Evolutionary conservation across 2,329 filamentous ascomycete species (phyloP), one percentile per base, ranked within the genome.

Genomic region (Penicillium polonicum): DNA sequence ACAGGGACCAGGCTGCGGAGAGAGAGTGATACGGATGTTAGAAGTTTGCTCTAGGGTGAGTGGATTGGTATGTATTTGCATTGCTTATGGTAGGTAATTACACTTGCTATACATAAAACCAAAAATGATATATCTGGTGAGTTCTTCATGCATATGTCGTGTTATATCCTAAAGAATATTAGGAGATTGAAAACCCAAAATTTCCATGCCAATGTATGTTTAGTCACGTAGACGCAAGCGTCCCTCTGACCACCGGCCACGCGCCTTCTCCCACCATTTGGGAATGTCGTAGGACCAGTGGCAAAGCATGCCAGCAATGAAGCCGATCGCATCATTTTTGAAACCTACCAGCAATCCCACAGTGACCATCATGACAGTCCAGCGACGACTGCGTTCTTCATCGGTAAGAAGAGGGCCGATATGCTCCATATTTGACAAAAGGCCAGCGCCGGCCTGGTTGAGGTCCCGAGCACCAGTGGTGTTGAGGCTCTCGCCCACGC

Each of bases 301-400:
- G 72, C 91, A 95, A 4, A 90, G 72, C 80, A 96, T 84, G 0
- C 93, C 93, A 0, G 88, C 90, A 15, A 89, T 59, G 67, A 97
- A 96, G 0, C 93, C 93, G 6, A 96, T 84, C 0, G 88, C 92
- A 74, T 96, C 92, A 69, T 97, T 97, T 72, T 86, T 89, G 68
- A 96, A 96, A 0, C 91, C 91, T 49, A 97, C 75, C 53, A 96
- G 82, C 3, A 88, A 84, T 0, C 90, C 92, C 9, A 91, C 86
- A 0, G 93, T 97, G 60, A 92, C 88, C 58, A 96, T 81, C 92
- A 97, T 95, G 0, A 96, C 88, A 23, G 86, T 90, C 89, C 91
- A 96, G 57, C 92, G 82, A 72, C 91, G 85, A 55, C 83, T 83
- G 45, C 86, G 83, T 74, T 94, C 90, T 51, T 84, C 79, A 17